Evolutionary conservation across 371 early-diverging fungal genomes (phyloP).

Genomic region (Actinomortierella wolfii): DNA sequence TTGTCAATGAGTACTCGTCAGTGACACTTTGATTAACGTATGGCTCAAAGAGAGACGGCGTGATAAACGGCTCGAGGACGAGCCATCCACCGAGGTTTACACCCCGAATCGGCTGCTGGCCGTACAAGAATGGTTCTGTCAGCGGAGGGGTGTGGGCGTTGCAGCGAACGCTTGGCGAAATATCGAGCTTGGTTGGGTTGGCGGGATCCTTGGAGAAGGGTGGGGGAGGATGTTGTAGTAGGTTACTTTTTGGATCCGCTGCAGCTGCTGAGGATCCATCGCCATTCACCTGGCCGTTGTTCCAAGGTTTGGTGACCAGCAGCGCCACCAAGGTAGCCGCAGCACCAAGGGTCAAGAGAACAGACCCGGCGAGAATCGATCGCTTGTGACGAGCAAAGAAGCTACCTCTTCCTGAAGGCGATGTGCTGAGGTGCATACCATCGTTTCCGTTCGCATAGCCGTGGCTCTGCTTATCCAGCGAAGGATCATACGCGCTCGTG

Average conservation of each 20-base stretch:
- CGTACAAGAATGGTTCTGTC: constrained; percentile 57
- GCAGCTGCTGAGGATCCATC: background rate
- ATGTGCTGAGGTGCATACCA: too few relatives aligned
- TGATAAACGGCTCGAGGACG: constrained; percentile 76
- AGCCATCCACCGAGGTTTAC: constrained; percentile 79
- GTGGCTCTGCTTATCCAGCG: too few relatives aligned
- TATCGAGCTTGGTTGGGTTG: constrained; percentile 4
- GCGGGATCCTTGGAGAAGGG: constrained; percentile 10
- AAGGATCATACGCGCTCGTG: too few relatives aligned
- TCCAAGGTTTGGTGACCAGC: constrained; percentile 27
- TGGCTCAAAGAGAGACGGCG: constrained; percentile 73
- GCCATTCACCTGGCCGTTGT: background rate
- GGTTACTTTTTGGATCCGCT: background rate
- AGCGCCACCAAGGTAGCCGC: constrained; percentile 12
- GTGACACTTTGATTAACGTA: constrained; percentile 45
- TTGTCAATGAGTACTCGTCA: constrained; percentile 73
- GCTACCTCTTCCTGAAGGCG: too few relatives aligned
- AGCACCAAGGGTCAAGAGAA: constrained; percentile 17
- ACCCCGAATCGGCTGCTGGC: constrained; percentile 65
- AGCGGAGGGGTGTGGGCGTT: constrained; percentile 53
- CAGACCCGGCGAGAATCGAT: constrained; percentile 18
- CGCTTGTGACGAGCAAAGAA: constrained; percentile 21
- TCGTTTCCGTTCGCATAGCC: too few relatives aligned
- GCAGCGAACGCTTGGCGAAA: constrained; percentile 12
- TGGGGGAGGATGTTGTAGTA: background rate